Percentiles rank a stretch among this genome's conserved stretches.
phyloP scores from a whole-genome alignment of 164 flowering plant genomes.

The Aristolochia californica region DNA sequence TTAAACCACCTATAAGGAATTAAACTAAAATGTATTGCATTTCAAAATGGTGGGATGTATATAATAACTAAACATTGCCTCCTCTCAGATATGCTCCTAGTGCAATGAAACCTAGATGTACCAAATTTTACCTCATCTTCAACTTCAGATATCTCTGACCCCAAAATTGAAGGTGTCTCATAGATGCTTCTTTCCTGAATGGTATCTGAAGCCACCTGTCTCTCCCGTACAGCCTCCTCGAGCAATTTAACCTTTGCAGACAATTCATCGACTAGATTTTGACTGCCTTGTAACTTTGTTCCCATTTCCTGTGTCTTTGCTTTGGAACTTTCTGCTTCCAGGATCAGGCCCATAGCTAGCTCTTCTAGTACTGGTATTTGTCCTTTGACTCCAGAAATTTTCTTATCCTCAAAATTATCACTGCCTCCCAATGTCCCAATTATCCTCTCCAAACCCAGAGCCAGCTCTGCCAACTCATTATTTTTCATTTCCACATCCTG shows the following conservation, averaged over 20 bases:
- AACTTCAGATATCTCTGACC: conserved; percentile 84
- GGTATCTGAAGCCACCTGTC: conserved; percentile 28
- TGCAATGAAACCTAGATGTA: too few relatives aligned
- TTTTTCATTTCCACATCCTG: conserved; percentile 28
- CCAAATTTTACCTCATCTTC: conserved; percentile 56
- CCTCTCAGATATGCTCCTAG: too few relatives aligned
- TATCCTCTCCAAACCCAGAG: conserved; percentile 36
- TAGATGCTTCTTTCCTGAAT: conserved; percentile 53
- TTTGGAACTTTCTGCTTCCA: conserved; percentile 54
- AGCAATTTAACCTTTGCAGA: conserved; percentile 53
- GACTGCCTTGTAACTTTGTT: conserved; percentile 35
- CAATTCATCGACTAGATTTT: conserved; percentile 57
- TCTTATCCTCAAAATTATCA: conserved; percentile 33
- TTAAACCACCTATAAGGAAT: too few relatives aligned
- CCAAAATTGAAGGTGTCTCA: conserved; percentile 47
- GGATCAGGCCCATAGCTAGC: conserved; percentile 26
- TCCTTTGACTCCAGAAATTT: conserved; percentile 21
- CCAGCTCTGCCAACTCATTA: conserved; percentile 33
- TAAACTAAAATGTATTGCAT: too few relatives aligned
- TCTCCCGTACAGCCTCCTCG: conserved; percentile 45
- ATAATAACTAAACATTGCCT: too few relatives aligned
- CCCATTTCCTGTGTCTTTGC: conserved; percentile 46
- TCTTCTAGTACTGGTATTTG: conserved; percentile 41
- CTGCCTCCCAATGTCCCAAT: conserved; percentile 44
- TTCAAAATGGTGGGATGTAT: too few relatives aligned